These are phyloP conservation scores for Teunomyces aglyptinius DNA, from an alignment of 805 yeast genomes.

Conservation along the genomic window DNA sequence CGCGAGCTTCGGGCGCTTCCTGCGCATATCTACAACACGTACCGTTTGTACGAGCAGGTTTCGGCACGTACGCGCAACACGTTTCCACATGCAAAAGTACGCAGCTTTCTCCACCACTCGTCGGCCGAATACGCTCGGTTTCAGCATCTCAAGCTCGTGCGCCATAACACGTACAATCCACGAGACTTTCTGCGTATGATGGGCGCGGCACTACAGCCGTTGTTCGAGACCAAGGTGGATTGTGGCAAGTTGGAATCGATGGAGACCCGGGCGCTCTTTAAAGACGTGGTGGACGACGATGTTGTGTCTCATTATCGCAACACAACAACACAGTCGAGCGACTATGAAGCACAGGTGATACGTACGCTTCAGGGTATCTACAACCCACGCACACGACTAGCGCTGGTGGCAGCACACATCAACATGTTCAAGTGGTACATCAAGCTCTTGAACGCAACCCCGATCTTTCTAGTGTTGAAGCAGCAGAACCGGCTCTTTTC, in stretches of 20 bases:
- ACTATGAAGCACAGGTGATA: slow-evolving; percentile 24
- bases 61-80: slow-evolving; percentile 8
- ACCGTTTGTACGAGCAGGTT: slow-evolving; percentile 19
- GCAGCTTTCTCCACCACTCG: slow-evolving; percentile 15
- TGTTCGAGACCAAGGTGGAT: slow-evolving; percentile 18
- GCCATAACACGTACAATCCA: slow-evolving; percentile 6
- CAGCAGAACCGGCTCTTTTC: slow-evolving; percentile 29
- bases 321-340: slow-evolving; percentile 18
- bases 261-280: slow-evolving; percentile 7
- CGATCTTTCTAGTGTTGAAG: slow-evolving; percentile 28
- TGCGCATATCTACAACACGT: slow-evolving; percentile 14
- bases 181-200: slow-evolving; percentile 24
- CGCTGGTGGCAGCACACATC: slow-evolving; percentile 6
- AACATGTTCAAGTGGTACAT: slow-evolving; percentile 30
- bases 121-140: slow-evolving; percentile 18
- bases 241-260: slow-evolving; percentile 13
- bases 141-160: slow-evolving; percentile 20
- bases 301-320: slow-evolving; percentile 10
- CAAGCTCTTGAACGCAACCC: slow-evolving; percentile 26
- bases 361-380: slow-evolving; percentile 26
- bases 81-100: slow-evolving; percentile 12
- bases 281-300: slow-evolving; percentile 1
- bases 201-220: slow-evolving; percentile 14
- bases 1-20: slow-evolving; percentile 22
- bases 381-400: slow-evolving; percentile 17